Evolutionary conservation across 2,329 filamentous ascomycete genomes (phyloP).

Genomic region (Ophiostoma tasmaniense): DNA sequence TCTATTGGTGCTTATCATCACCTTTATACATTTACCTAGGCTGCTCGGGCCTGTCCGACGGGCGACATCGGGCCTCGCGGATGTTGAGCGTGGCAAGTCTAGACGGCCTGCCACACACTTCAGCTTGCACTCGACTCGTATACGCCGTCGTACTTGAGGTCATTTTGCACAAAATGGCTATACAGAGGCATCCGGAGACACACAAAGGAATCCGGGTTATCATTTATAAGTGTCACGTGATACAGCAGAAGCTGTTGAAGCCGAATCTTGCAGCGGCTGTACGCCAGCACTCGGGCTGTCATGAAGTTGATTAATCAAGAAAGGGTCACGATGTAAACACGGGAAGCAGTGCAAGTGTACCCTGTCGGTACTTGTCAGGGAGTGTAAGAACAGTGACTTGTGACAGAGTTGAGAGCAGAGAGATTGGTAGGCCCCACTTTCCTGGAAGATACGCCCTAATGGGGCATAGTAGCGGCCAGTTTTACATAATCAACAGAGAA

Average conservation of each 20-base stretch:
- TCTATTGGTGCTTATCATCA: not conserved
- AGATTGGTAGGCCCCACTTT: not conserved
- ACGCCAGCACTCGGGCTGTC: not conserved
- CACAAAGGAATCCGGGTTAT: no score
- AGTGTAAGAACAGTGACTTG: no score
- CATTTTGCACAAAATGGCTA: not conserved
- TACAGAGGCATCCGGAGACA: no score
- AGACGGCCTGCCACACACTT: not conserved
- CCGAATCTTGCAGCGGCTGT: not conserved
- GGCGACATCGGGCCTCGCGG: not conserved
- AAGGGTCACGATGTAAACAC: not conserved
- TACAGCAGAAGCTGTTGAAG: not conserved
- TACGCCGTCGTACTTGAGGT: not conserved
- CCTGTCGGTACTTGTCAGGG: not conserved
- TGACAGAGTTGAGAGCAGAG: no score
- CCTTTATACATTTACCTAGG: not conserved
- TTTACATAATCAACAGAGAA: slow-evolving; percentile 7
- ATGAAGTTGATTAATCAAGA: not conserved
- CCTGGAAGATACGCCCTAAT: not conserved
- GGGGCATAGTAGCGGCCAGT: not conserved
- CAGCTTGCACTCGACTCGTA: not conserved
- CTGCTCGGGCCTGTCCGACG: not conserved
- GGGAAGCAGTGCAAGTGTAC: not conserved
- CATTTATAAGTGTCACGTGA: not conserved
- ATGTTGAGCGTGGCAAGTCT: not conserved